phyloP scores from a whole-genome alignment of 495 filamentous ascomycete genomes.

The Hypoxylon lienhwacheense region DNA sequence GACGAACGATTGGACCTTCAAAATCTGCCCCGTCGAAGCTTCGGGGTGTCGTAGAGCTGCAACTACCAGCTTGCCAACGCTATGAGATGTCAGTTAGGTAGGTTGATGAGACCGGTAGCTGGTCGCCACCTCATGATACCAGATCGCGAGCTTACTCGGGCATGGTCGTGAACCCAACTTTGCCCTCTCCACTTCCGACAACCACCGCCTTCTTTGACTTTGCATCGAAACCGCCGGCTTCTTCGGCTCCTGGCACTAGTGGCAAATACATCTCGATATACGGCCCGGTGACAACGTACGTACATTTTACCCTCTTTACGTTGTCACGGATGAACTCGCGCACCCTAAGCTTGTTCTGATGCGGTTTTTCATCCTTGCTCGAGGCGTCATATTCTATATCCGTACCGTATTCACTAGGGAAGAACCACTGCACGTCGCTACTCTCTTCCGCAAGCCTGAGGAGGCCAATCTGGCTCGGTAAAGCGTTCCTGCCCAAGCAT shows the following conservation, averaged over 20 bases:
- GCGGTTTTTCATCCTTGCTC: constrained; percentile 64
- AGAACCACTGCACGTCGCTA: constrained; percentile 62
- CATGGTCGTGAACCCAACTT: constrained; percentile 67
- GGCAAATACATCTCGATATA: constrained; percentile 68
- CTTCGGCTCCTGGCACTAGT: constrained; percentile 36
- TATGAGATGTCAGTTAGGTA: constrained; percentile 34
- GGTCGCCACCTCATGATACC: neutral
- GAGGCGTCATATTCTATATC: constrained; percentile 67
- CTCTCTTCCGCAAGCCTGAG: constrained; percentile 60
- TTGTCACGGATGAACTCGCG: constrained; percentile 58
- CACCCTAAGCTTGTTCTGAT: constrained; percentile 70
- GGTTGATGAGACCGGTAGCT: neutral
- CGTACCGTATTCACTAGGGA: constrained; percentile 74
- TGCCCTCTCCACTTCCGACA: constrained; percentile 57
- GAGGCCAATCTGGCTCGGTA: constrained; percentile 61
- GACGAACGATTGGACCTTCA: constrained; percentile 73
- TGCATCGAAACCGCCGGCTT: constrained; percentile 58
- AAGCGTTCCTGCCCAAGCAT: constrained; percentile 60
- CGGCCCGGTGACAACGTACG: constrained; percentile 71
- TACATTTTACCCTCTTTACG: constrained; percentile 58
- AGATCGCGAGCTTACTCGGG: constrained; percentile 58
- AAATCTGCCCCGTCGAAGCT: constrained; percentile 53
- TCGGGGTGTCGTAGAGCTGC: constrained; percentile 59
- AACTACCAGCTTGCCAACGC: constrained; percentile 67
- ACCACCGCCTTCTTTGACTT: constrained; percentile 59